Evolutionary conservation across 73 alveolate genomes (phyloP), one percentile per base, ranked within the genome.

Genomic region (Effrenium voratum): DNA sequence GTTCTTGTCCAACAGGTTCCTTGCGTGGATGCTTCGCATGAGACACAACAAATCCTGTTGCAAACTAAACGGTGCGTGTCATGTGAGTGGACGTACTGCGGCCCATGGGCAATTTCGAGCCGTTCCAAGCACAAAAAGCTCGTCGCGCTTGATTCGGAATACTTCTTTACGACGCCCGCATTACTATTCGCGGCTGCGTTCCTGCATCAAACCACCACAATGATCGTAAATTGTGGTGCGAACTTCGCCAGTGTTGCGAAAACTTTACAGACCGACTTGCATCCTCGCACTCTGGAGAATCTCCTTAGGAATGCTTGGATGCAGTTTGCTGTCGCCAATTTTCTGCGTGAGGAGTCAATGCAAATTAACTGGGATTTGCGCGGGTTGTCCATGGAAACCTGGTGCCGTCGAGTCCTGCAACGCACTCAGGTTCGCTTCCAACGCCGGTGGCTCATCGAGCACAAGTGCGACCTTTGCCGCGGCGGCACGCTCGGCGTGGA

Each of bases 211-310:
- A 34, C n/a, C n/a, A 32, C 75, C 6, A 2, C 10, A n/a, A 15
- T 82, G n/a, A 55, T 82, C 10, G 36, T 82, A 19, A 30, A 77
- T 40, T 77, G 88, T n/a, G 88, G 88, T 32, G 93, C 73, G 12
- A 43, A 47, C 34, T 49, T 81, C 15, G 46, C 22, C 5, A 72
- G 91, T n/a, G 10, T 82, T 22, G 93, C 73, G 1, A 8, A 32
- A 16, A 10, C 40, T 50, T 30, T 82, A 22, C 73, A n/a, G 50
- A 2, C 30, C 16, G 28, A 45, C 1, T 44, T 32, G 26, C 8
- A n/a, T 15, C 32, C n/a, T n/a, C n/a, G n/a, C n/a, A n/a, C 15
- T 75, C 16, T 82, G n/a, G 93, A 82, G 40, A 32, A 46, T 0
- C n/a, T 49, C 76, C 73, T 82, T 34, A 45, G 93, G 13, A 46